Conservation (phyloP, 1,284 basidiomycete genomes). For the Neotropicomus parvogracilis region DNA sequence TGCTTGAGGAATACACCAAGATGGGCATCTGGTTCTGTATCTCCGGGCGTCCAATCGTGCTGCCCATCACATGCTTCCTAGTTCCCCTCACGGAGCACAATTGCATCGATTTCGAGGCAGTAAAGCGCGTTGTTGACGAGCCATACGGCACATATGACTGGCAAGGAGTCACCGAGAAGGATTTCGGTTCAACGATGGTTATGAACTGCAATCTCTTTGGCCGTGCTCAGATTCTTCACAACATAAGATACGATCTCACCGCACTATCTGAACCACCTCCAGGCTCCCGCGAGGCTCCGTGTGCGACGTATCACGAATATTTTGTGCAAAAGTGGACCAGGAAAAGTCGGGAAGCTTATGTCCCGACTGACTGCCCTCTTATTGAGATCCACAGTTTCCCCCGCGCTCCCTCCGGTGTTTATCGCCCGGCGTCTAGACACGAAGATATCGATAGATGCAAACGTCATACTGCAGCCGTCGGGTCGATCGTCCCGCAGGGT, state of each 20-base stretch:
- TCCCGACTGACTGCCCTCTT: slow-evolving; percentile 56
- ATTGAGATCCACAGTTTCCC: slow-evolving; percentile 47
- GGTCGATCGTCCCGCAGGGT: slow-evolving; percentile 48
- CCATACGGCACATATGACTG: slow-evolving; percentile 54
- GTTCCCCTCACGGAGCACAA: slow-evolving; percentile 51
- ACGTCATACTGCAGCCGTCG: slow-evolving; percentile 29
- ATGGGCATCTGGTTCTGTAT: slow-evolving; percentile 61
- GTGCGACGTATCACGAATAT: slow-evolving; percentile 57
- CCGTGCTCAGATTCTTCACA: slow-evolving; percentile 51
- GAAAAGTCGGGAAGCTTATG: slow-evolving; percentile 39
- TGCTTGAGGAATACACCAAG: slow-evolving; percentile 62
- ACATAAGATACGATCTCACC: slow-evolving; percentile 59
- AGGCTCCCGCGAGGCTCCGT: slow-evolving; percentile 47
- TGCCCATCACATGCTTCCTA: slow-evolving; percentile 55
- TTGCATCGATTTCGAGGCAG: slow-evolving; percentile 54
- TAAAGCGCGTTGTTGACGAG: slow-evolving; percentile 45
- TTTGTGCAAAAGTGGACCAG: slow-evolving; percentile 52
- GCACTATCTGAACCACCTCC: slow-evolving; percentile 52
- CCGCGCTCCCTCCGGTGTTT: slow-evolving; percentile 43
- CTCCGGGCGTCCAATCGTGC: slow-evolving; percentile 51
- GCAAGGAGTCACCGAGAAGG: slow-evolving; percentile 44
- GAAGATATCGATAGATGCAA: slow-evolving; percentile 18
- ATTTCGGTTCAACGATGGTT: slow-evolving; percentile 48
- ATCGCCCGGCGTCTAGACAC: slow-evolving; percentile 36
- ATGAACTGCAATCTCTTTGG: slow-evolving; percentile 54